These are phyloP conservation scores for Aspergillus caelatus DNA, from an alignment of 2,329 filamentous ascomycete species.

Conservation along the genomic window DNA sequence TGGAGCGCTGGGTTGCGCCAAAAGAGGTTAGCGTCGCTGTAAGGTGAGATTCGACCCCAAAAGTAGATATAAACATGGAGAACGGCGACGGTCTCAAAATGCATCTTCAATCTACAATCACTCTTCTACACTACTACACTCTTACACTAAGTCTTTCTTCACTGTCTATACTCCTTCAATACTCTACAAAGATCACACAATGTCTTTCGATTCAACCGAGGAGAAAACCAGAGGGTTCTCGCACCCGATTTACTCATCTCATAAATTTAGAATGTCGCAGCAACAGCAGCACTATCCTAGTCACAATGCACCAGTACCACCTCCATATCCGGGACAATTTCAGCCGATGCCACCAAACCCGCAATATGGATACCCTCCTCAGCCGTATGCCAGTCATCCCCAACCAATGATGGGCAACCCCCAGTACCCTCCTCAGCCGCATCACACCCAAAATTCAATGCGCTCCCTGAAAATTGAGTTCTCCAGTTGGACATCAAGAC, in stretches of 20 bases:
- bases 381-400: background rate
- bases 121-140: too few species aligned
- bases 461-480: constrained; percentile 14
- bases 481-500: constrained; percentile 11
- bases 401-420: background rate
- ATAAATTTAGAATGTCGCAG: background rate
- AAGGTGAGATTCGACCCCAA: background rate
- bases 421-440: background rate
- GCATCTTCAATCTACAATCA: background rate
- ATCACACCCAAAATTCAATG: background rate
- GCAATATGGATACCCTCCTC: background rate
- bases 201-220: background rate
- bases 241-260: background rate
- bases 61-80: background rate
- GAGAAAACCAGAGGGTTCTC: background rate
- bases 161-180: too few species aligned
- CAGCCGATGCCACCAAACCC: background rate
- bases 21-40: background rate
- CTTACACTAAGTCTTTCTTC: too few species aligned
- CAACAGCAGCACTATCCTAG: background rate
- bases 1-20: background rate
- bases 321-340: background rate
- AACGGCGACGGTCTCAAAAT: background rate
- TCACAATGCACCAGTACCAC: background rate
- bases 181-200: background rate